These are phyloP conservation scores for Periconia sp. DNA, from an alignment of 2,329 filamentous ascomycete species.

Conservation along the genomic window DNA sequence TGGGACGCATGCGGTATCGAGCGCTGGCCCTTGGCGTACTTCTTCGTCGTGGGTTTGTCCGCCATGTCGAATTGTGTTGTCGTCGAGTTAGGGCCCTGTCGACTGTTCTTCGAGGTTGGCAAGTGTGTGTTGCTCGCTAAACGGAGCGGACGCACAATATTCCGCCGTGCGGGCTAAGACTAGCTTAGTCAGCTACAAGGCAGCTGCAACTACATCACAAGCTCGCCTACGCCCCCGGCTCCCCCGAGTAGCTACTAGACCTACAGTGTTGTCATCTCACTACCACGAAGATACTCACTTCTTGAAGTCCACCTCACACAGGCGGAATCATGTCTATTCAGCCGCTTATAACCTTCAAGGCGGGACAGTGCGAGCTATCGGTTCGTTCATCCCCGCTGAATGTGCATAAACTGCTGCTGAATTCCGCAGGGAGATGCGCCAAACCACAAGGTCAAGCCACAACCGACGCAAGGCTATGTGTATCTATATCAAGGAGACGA, in stretches of 20 bases:
- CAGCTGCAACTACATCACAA: conserved; percentile 27
- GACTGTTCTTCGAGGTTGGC: too few species aligned
- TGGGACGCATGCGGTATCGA: conserved; percentile 83
- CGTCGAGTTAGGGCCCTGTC: conserved; percentile 36
- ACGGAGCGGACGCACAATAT: too few species aligned
- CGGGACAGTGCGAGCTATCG: conserved; percentile 84
- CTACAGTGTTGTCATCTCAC: too few species aligned
- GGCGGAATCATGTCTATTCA: conserved; percentile 74
- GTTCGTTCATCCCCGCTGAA: conserved; percentile 59
- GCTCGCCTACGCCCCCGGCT: too few species aligned
- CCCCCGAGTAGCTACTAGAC: too few species aligned
- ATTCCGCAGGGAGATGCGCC: conserved; percentile 27
- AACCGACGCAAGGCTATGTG: conserved; percentile 79
- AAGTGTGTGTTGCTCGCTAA: too few species aligned
- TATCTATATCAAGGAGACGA: conserved; percentile 88
- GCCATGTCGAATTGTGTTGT: conserved; percentile 70
- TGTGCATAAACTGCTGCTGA: conserved; percentile 19
- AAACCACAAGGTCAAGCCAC: conserved; percentile 70
- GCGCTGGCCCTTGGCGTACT: conserved; percentile 96
- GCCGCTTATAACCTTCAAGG: conserved; percentile 95
- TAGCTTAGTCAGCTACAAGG: too few species aligned
- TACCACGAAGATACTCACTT: conserved; percentile 16
- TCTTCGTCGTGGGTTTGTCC: conserved; percentile 72
- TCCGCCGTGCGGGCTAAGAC: too few species aligned
- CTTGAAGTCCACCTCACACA: too few species aligned